These are phyloP conservation scores for Ustilago tritici DNA, from an alignment of 1,284 basidiomycete species.

Conservation along the genomic window DNA sequence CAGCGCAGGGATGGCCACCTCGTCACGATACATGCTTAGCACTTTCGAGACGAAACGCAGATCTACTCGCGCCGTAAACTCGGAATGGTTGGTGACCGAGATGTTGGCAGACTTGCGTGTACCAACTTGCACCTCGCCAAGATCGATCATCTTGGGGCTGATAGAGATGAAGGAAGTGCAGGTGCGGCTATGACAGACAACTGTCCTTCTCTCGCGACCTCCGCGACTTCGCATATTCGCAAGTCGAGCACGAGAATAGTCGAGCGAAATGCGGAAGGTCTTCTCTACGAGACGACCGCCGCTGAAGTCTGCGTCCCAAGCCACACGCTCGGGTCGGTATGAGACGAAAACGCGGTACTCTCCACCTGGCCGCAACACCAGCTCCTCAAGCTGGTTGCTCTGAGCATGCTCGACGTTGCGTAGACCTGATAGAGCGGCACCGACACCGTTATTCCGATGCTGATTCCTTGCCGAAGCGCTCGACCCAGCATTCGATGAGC, in stretches of 20 bases:
- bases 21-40: slow-evolving; percentile 72
- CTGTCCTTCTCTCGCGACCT: slow-evolving; percentile 67
- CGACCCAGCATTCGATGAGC: slow-evolving; percentile 50
- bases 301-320: slow-evolving; percentile 59
- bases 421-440: slow-evolving; percentile 46
- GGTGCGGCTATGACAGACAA: slow-evolving; percentile 71
- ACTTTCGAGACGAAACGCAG: slow-evolving; percentile 73
- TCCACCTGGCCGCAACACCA: slow-evolving; percentile 72
- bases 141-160: slow-evolving; percentile 71
- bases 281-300: slow-evolving; percentile 70
- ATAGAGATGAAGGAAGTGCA: slow-evolving; percentile 73
- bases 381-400: slow-evolving; percentile 71
- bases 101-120: slow-evolving; percentile 71
- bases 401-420: slow-evolving; percentile 65
- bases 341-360: slow-evolving; percentile 73
- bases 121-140: slow-evolving; percentile 73
- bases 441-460: slow-evolving; percentile 20
- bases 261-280: slow-evolving; percentile 71
- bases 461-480: slow-evolving; percentile 28
- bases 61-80: slow-evolving; percentile 72
- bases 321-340: slow-evolving; percentile 70
- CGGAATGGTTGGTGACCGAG: slow-evolving; percentile 71
- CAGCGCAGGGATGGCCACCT: slow-evolving; percentile 71
- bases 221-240: slow-evolving; percentile 63
- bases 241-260: slow-evolving; percentile 67